Conservation (phyloP, 139 green algal species). For the Coelastrella sp. region DNA sequence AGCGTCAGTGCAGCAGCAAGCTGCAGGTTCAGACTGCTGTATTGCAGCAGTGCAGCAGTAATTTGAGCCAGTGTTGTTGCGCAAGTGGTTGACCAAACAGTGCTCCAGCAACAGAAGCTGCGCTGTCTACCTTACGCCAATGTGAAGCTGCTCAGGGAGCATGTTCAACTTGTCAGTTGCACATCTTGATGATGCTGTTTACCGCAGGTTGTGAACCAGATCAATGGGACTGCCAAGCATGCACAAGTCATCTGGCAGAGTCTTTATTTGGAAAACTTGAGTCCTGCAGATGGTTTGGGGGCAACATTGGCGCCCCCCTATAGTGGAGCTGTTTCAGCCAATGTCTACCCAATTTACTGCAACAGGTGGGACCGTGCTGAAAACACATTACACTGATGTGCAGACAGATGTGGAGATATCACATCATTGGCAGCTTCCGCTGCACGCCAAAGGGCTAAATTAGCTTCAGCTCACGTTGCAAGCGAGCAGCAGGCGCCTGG, state of each 20-base stretch:
- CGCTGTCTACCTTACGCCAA: too few relatives aligned
- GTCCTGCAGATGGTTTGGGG: slow-evolving; percentile 4
- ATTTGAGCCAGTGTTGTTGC: too few relatives aligned
- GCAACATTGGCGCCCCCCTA: not conserved
- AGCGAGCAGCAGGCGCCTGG: too few relatives aligned
- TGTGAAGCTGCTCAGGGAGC: not conserved
- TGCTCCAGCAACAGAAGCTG: too few relatives aligned
- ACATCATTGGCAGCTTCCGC: too few relatives aligned
- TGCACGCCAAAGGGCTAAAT: too few relatives aligned
- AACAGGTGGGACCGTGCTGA: not conserved
- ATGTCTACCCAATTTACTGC: slow-evolving; percentile 16
- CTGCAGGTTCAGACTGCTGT: too few relatives aligned
- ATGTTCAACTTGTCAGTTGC: not conserved
- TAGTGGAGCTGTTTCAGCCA: not conserved
- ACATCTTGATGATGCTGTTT: not conserved
- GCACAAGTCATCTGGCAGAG: slow-evolving; percentile 26
- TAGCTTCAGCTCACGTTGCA: too few relatives aligned
- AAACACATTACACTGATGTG: not conserved
- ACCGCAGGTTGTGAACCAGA: slow-evolving; percentile 24
- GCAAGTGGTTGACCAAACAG: too few relatives aligned
- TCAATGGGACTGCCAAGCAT: slow-evolving; percentile 14
- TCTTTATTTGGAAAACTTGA: slow-evolving; percentile 16
- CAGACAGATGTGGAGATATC: too few relatives aligned
- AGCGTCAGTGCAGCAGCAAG: not conserved
- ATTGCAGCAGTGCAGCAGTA: too few relatives aligned